phyloP scores from a whole-genome alignment of 805 yeast genomes.

The Candida suzukii region DNA sequence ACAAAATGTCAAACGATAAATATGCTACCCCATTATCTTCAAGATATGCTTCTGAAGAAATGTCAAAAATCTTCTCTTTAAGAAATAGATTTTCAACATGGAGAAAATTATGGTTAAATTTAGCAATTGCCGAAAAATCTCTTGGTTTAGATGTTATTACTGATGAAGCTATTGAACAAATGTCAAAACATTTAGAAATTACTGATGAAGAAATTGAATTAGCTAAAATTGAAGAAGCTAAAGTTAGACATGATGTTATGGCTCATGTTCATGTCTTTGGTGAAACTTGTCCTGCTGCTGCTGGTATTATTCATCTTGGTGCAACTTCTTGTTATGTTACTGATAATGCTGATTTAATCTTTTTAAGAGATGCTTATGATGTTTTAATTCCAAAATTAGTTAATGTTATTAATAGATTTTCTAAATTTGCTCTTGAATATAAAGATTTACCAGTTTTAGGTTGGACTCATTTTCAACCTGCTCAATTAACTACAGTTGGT shows the following conservation, averaged over 20 bases:
- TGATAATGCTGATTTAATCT: constrained; percentile 95
- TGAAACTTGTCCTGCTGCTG: constrained; percentile 86
- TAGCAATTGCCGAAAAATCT: constrained; percentile 93
- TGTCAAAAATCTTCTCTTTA: constrained; percentile 87
- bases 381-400: constrained; percentile 89
- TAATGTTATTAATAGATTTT: constrained; percentile 86
- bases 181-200: constrained; percentile 69
- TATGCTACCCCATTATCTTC: constrained; percentile 92
- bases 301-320: constrained; percentile 96
- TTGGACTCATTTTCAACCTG: constrained; percentile 99
- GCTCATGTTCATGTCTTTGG: constrained; percentile 98
- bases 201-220: constrained; percentile 88
- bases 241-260: constrained; percentile 98
- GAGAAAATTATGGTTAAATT: constrained; percentile 94
- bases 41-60: constrained; percentile 96
- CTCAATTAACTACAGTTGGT: constrained; percentile 97
- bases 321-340: constrained; percentile 98
- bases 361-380: constrained; percentile 93
- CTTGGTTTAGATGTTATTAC: constrained; percentile 80
- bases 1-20: constrained; percentile 46
- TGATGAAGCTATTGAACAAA: constrained; percentile 86
- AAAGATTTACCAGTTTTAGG: constrained; percentile 96
- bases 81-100: constrained; percentile 95
- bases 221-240: constrained; percentile 91
- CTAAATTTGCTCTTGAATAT: constrained; percentile 82